Base-by-base conservation (phyloP, 192 early-diverging fungal species). In the Backusella psychrophila region DNA sequence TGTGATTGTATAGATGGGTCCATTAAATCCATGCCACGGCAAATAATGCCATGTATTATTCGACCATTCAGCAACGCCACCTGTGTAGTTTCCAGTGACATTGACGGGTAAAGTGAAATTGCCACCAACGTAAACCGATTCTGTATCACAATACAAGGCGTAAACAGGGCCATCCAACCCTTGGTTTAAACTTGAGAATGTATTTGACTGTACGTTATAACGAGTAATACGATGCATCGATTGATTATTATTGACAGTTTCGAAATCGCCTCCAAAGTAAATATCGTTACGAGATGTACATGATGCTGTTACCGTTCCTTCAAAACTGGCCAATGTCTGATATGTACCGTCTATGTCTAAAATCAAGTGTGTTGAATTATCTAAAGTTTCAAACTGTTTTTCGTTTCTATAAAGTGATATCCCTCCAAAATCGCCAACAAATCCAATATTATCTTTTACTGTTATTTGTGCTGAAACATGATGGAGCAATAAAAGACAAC, bases 1-100 rank as follows among this genome's bases (percentile, higher is more conserved):
- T 29, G 84, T 76, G 73, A 93, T 91, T n/a, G 87, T 83, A 66
- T 84, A 84, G 1, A 94, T 90, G 0, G 89, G 86, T 0, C 91
- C 92, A 76, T 93, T 87, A 31, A 94, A 76, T 3, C 92, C 93
- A 26, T 87, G 85, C 81, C 90, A 93, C 29, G 93, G 89, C 3
- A 91, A 44, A 0, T 82, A 19, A 6, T 35, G 63, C 93, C 93
- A 94, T 8, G 38, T 38, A 21, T 39, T 21, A 0, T 49, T 46
- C 19, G 80, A 83, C 56, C 83, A 80, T 17, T 66, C 33, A 33
- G 72, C 78, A 4, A 80, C 73, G 53, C 66, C 77, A 19, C 71
- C 75, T 14, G 73, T 35, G 11, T 56, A 66, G 33, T 26, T 33
- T 71, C 56, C 69, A 23, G 17, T 66, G 23, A 14, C 34, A n/a